Conservation (phyloP, 2,329 filamentous ascomycete genomes). For the Fusarium sp. region DNA sequence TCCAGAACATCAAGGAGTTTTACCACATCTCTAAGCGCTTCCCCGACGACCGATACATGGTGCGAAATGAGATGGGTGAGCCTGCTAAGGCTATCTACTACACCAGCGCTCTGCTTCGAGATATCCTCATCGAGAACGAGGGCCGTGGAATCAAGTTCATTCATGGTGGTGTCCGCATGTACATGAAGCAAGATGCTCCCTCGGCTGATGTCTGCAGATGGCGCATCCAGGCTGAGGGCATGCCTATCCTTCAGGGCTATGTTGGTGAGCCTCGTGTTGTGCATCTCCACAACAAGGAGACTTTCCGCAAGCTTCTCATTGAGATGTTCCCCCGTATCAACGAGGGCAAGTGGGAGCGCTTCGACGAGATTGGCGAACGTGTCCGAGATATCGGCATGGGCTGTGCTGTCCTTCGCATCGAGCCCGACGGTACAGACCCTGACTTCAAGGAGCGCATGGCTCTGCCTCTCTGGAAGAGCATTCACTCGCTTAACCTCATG, state of each 20-base stretch:
- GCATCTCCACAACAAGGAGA: conserved; percentile 81
- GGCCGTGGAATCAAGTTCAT: conserved; percentile 94
- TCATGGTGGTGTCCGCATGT: conserved; percentile 98
- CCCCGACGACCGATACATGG: conserved; percentile 93
- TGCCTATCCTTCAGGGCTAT: conserved; percentile 92
- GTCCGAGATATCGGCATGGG: conserved; percentile 87
- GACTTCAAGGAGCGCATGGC: conserved; percentile 84
- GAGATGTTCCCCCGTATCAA: conserved; percentile 97
- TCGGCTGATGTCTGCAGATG: conserved; percentile 89
- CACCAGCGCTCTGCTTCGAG: conserved; percentile 85
- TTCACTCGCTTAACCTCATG: conserved; percentile 95
- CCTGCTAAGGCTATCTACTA: conserved; percentile 98
- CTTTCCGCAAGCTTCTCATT: conserved; percentile 84
- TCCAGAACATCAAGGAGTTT: conserved; percentile 84
- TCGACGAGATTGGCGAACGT: conserved; percentile 90
- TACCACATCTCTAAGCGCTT: conserved; percentile 89
- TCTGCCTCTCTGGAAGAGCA: conserved; percentile 93
- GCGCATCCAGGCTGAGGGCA: conserved; percentile 95
- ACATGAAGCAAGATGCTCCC: conserved; percentile 96
- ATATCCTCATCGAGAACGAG: conserved; percentile 90
- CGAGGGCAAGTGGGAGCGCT: conserved; percentile 79
- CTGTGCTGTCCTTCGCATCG: conserved; percentile 90
- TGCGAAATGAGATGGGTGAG: conserved; percentile 90
- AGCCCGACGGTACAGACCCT: conserved; percentile 76
- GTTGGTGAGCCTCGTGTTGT: conserved; percentile 85